phyloP scores from a whole-genome alignment of 164 flowering plant species.

The Malania oleifera region DNA sequence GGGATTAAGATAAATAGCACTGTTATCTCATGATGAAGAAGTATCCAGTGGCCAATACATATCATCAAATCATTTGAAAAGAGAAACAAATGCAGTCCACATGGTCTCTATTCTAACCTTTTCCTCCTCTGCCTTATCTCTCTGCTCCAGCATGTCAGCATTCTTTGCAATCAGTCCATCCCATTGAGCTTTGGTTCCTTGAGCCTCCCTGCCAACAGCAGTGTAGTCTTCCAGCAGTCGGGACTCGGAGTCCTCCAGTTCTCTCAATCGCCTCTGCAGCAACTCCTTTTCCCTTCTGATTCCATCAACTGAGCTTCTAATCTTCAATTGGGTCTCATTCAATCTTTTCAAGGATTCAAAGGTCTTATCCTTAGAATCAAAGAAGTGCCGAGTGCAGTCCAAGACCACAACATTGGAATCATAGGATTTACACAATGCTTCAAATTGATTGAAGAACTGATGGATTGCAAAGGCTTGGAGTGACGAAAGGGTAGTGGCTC shows the following conservation, averaged over 20 bases:
- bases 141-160: neutral
- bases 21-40: no score
- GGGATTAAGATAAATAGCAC: no score
- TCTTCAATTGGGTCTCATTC: neutral
- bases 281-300: neutral
- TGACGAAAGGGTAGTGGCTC: neutral
- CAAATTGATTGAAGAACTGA: neutral
- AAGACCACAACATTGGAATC: neutral
- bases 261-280: no score
- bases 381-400: neutral
- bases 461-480: neutral
- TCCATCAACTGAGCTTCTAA: neutral
- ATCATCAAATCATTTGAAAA: no score
- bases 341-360: neutral
- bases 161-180: no score
- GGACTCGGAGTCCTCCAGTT: no score
- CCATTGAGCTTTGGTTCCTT: no score
- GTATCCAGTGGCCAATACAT: no score
- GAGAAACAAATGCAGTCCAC: neutral
- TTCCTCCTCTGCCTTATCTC: neutral
- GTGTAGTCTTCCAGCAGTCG: no score
- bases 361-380: neutral
- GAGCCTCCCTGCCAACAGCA: no score
- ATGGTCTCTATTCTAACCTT: neutral
- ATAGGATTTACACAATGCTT: neutral